Evolutionary conservation across 1,139 yeast genomes (phyloP), one percentile per base, ranked within the genome.

Genomic region (Sugiyamaella novakii): DNA sequence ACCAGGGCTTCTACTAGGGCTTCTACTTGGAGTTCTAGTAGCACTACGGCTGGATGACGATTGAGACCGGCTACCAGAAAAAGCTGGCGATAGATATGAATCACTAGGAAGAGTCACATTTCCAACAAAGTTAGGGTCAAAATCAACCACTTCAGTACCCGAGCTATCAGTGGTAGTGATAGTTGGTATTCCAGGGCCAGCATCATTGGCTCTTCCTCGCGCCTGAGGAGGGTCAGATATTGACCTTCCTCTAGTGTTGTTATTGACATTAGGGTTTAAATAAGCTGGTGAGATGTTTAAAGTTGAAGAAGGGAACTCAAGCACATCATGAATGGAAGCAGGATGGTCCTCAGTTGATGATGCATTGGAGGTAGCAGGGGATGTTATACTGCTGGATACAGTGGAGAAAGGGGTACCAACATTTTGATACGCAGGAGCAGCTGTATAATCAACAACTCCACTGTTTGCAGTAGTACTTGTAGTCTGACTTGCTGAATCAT

Each of bases 161-260:
- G 34, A 27, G 12, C 43, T 39, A 14, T 39, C 43, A 14, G 43
- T 39, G 19, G 43, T 39, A 6, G 43, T 39, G 19, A 39, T 39
- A 12, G 43, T 39, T 7, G 43, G 43, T 3, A 39, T 29, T 5
- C 34, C 34, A 7, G 22, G 29, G 18, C n/a, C 10, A 5, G 18
- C 8, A 11, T 12, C 24, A 14, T 19, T 29, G 5, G 28, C 4
- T 39, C 43, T 11, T 12, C 43, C 43, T 14, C 43, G 31, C n/a
- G 43, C 27, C 12, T 39, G 35, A 21, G 43, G 19, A 21, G 43
- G 43, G 24, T 39, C 43, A 17, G 43, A 39, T n/a, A 39, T 27
- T 5, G 43, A 39, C 14, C 43, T 18, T 39, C 35, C 35, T 39
- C 43, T 21, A 6, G 43, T 18, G n/a, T 14, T 7, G 28, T 28